Percentiles rank a stretch among this genome's conserved stretches.
These are phyloP conservation scores for Solanum pennellii DNA, from an alignment of 257 asterid species.

Conservation along the genomic window DNA sequence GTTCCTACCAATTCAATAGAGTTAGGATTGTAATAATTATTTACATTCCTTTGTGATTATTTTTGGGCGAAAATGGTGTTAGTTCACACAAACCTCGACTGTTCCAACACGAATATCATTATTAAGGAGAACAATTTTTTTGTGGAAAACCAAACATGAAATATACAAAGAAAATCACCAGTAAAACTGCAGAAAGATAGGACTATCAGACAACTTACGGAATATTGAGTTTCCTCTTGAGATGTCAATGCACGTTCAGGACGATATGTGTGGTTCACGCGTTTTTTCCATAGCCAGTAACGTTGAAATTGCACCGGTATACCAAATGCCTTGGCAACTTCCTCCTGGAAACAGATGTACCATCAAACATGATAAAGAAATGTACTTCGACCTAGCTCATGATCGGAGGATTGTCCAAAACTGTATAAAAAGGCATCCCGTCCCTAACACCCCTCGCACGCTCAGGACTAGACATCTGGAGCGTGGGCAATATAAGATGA, in stretches of 20 bases:
- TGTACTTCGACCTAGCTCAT: neutral
- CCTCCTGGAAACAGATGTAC: conserved; percentile 39
- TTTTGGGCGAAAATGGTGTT: neutral
- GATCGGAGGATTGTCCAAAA: neutral
- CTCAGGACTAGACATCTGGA: neutral
- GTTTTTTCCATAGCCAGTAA: conserved; percentile 81
- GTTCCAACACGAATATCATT: neutral
- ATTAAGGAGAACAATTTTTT: neutral
- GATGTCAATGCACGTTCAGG: conserved; percentile 61
- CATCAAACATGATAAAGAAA: neutral
- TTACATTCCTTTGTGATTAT: neutral
- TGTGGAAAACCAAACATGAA: neutral
- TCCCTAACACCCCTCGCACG: neutral
- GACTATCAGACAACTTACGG: conserved; percentile 30
- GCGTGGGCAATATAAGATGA: neutral
- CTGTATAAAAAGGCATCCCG: neutral
- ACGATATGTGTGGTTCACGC: conserved; percentile 73
- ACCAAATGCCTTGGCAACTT: conserved; percentile 70
- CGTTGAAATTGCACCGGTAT: conserved; percentile 63
- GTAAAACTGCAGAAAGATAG: neutral
- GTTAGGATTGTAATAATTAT: neutral
- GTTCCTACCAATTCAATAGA: neutral
- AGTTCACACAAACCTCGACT: neutral
- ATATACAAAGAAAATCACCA: neutral
- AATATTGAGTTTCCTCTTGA: conserved; percentile 53